Base-by-base conservation (phyloP, 2,329 filamentous ascomycete genomes). In the Fusarium sp. region DNA sequence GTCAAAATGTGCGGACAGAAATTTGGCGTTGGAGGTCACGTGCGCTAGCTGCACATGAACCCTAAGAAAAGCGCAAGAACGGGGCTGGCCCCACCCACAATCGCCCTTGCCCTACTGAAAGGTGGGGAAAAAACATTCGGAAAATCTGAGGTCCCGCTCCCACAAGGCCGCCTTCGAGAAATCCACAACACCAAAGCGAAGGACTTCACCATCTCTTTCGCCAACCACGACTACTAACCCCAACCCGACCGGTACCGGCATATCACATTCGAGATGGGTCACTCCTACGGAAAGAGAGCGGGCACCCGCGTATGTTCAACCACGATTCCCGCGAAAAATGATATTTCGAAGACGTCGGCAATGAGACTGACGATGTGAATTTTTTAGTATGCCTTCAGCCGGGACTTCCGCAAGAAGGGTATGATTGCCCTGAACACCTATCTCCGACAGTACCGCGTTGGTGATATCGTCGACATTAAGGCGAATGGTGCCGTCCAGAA, bases 391-490 rank as follows among this genome's bases (percentile, higher is more conserved):
- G 92, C 94, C 87, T 99, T 98, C 91, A 93, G 92, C 83, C 91
- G 95, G 81, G 89, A 91, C 83, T 98, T 97, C 90, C 94, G 96
- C 87, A 88, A 97, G 89, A 94, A 95, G 89, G 96, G 96, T 84
- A 91, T 91, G 88, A 98, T 99, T 87, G 87, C 89, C 80, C 88
- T 98, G 82, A 94, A 92, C 79, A 98, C 95, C 83, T 99, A 98
- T 90, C 88, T 99, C 81, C 91, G 91, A 85, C 90, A 93, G 83
- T 98, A 97, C 92, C 94, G 92, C 85, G 96, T 99, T 82, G 96
- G 96, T 85, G 96, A 99, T 83, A 98, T 98, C 80, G 96, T 99
- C 82, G 96, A 99, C 84, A 94, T 99, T 85, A 97, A 97, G 87
- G 93, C 93, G 83, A 98, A 99, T 89, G 96, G 95, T 92, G 96